Evolutionary conservation across 179 eudicot species (phyloP), one percentile per base, ranked within the genome.

Genomic region (Beta corolliflora): DNA sequence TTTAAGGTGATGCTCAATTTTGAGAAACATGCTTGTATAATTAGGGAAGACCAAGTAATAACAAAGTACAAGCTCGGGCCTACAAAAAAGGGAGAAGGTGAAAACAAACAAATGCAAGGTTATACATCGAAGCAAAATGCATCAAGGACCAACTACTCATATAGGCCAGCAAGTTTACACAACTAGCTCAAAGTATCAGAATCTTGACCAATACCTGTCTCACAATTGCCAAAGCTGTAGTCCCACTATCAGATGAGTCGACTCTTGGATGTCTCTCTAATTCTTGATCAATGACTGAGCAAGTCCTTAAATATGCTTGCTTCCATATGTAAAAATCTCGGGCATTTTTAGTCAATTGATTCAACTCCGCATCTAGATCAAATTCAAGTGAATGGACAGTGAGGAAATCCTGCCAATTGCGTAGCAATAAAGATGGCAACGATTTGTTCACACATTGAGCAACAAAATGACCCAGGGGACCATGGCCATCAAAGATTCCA

Each of bases 401-500:
- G 61, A 89, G 63, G 64, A 86, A 58, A 82, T 91, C 91, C 80
- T 91, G 93, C 97, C 97, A 92, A 84, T 83, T 76, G 82, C 91
- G 80, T 2, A 91, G 87, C 90, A 94, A 80, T 55, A 83, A 75
- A 66, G 91, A 79, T 66, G 97, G 97, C 92, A 94, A 81, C 64
- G 83, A 71, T 61, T 94, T 84, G 80, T 90, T 85, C 54, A 94
- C 95, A 83, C 86, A 89, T 84, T 87, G 90, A 45, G 95, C 59
- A 55, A 92, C 92, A 77, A 89, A 83, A 76, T 94, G 97, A 23
- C 98, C 97, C 93, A 97, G 87, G 14, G 95, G 90, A 56, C 98
- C 97, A 63, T 93, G 97, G 72, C 97, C 97, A 73, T 93, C 97
- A 81, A 91, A 93, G 45, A 93, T 87, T 59, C 98, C 98, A 86